Evolutionary conservation across 345 rosid species (phyloP).

Genomic region (Zanthoxylum bungeanum): DNA sequence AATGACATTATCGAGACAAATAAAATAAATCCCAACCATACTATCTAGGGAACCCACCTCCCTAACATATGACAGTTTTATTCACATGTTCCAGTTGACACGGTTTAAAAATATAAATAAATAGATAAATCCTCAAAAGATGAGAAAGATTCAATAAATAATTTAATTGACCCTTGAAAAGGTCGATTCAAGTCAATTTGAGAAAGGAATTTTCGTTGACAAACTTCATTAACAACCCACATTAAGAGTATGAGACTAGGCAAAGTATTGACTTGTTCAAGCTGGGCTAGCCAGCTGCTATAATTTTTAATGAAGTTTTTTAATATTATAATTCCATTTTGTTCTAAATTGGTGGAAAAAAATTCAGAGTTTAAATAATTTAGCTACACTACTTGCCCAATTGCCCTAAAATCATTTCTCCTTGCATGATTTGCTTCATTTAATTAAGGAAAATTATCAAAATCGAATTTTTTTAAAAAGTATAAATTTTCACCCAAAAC

Average conservation of each 20-base stretch:
- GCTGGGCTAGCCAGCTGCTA: too few relatives aligned
- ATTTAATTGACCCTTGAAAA: background rate
- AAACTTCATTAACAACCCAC: background rate
- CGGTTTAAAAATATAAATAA: too few relatives aligned
- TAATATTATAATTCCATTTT: background rate
- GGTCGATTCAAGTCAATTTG: background rate
- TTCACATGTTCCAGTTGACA: background rate
- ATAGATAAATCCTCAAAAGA: background rate
- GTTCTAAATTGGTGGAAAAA: background rate
- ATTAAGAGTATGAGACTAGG: background rate
- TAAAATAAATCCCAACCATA: background rate
- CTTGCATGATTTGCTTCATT: background rate
- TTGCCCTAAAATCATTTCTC: background rate
- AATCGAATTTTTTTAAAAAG: too few relatives aligned
- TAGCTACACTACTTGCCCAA: background rate
- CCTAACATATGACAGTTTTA: background rate
- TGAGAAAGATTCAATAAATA: background rate
- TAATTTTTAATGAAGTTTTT: too few relatives aligned
- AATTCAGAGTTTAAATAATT: too few relatives aligned
- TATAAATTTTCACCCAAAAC: too few relatives aligned
- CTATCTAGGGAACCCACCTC: background rate
- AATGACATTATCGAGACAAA: too few relatives aligned
- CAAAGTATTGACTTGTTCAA: background rate
- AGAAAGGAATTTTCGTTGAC: background rate
- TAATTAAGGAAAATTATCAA: too few relatives aligned